phyloP scores from a whole-genome alignment of 2,329 filamentous ascomycete species.

The Sporothrix pallida region DNA sequence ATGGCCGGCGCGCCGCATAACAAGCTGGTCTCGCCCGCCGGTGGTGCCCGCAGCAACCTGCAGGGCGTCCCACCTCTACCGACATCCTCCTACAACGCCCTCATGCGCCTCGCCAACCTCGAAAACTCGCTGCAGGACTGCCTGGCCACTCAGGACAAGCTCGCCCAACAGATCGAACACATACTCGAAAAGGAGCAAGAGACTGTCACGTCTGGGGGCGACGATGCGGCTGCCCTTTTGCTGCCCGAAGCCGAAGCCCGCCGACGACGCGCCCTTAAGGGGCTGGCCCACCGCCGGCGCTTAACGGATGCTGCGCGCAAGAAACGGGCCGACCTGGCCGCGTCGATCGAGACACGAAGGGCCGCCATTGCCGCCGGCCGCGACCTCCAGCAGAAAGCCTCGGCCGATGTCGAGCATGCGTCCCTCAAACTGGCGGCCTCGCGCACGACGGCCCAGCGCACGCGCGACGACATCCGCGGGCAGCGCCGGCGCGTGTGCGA shows the following conservation, averaged over 20 bases:
- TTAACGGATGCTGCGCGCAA: conserved; percentile 66
- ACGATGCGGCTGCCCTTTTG: conserved; percentile 44
- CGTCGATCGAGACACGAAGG: conserved; percentile 68
- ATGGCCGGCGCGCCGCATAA: conserved; percentile 45
- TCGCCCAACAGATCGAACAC: conserved; percentile 78
- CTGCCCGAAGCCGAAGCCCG: conserved; percentile 58
- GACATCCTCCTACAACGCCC: conserved; percentile 82
- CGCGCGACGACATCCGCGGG: conserved; percentile 72
- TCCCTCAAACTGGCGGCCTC: conserved; percentile 64
- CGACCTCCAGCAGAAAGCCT: conserved; percentile 62
- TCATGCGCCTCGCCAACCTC: conserved; percentile 87
- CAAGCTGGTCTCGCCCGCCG: neutral
- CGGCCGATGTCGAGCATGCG: conserved; percentile 66
- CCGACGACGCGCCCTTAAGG: conserved; percentile 55
- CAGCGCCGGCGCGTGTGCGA: conserved; percentile 88
- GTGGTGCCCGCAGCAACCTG: conserved; percentile 51
- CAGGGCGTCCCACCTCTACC: conserved; percentile 57
- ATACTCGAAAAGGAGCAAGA: conserved; percentile 50
- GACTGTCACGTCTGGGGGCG: neutral
- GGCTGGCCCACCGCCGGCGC: conserved; percentile 68
- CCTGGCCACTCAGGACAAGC: conserved; percentile 72
- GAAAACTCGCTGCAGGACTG: conserved; percentile 93
- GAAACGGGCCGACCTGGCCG: conserved; percentile 69
- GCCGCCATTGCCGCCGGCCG: conserved; percentile 71
- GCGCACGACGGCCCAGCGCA: conserved; percentile 59